phyloP scores from a whole-genome alignment of 2,329 filamentous ascomycete species.

The Alternaria postmessia region DNA sequence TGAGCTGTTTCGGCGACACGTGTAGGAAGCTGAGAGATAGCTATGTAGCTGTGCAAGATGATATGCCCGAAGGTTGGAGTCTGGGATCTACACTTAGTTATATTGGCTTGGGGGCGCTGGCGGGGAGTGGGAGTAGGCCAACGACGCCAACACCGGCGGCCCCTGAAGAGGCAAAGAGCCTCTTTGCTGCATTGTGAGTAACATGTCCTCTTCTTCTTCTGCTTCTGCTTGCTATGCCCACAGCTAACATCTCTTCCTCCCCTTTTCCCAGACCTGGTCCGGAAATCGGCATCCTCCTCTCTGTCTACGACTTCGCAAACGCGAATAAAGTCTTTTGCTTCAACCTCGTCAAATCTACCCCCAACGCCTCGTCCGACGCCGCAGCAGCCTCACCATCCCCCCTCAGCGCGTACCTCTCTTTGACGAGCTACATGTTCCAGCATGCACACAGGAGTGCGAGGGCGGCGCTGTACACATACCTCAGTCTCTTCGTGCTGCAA shows the following conservation, averaged over 20 bases:
- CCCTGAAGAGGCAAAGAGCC: conserved; percentile 79
- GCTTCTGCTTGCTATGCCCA: neutral
- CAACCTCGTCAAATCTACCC: conserved; percentile 73
- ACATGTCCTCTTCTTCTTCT: neutral
- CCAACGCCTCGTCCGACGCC: conserved; percentile 60
- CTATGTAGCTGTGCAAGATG: conserved; percentile 88
- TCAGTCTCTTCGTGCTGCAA: conserved; percentile 84
- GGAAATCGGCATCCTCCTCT: conserved; percentile 80
- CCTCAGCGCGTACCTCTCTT: conserved; percentile 82
- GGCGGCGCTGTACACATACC: conserved; percentile 81
- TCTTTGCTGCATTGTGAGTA: conserved; percentile 80
- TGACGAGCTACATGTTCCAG: conserved; percentile 91
- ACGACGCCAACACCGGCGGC: conserved; percentile 70
- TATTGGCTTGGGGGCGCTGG: conserved; percentile 81
- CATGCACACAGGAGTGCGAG: conserved; percentile 87
- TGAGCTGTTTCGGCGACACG: conserved; percentile 76
- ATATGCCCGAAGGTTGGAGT: conserved; percentile 89
- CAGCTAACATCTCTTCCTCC: conserved; percentile 13
- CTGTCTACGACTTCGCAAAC: conserved; percentile 91
- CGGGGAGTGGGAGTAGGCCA: conserved; percentile 59
- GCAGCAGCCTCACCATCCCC: conserved; percentile 64
- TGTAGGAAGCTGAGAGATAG: conserved; percentile 73
- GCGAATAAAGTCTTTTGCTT: conserved; percentile 96
- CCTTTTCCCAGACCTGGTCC: conserved; percentile 71
- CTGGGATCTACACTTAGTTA: conserved; percentile 81